phyloP scores from a whole-genome alignment of 2,329 filamentous ascomycete genomes.

The Epichloe glyceriae region DNA sequence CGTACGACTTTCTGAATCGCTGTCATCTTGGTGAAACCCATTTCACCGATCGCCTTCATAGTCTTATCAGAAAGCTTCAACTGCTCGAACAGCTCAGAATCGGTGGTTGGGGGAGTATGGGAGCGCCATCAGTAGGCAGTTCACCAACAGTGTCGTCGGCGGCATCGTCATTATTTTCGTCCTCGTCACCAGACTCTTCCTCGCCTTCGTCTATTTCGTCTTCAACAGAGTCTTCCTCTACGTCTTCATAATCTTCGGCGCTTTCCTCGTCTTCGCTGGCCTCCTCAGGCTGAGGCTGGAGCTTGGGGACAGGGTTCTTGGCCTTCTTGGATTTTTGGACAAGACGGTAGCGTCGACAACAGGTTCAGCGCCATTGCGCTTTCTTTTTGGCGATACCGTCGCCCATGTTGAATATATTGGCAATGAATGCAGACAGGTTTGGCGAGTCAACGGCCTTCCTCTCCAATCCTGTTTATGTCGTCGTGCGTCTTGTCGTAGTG shows the following conservation, averaged over 20 bases:
- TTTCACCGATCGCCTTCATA: conserved; percentile 73
- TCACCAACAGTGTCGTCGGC: conserved; percentile 17
- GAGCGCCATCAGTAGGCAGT: conserved; percentile 25
- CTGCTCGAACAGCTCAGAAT: conserved; percentile 63
- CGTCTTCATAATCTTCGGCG: conserved; percentile 17
- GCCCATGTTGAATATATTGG: conserved; percentile 17
- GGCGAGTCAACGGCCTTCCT: neutral
- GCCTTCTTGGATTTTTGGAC: conserved; percentile 29
- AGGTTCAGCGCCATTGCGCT: conserved; percentile 23
- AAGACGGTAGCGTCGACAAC: conserved; percentile 10
- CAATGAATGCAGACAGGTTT: neutral
- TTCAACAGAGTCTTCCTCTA: conserved; percentile 10
- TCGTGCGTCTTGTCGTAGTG: neutral
- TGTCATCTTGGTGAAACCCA: conserved; percentile 94
- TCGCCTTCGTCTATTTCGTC: conserved; percentile 15
- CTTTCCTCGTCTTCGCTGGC: conserved; percentile 16
- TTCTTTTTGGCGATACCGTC: conserved; percentile 30
- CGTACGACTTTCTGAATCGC: conserved; percentile 65
- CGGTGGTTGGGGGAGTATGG: conserved; percentile 44
- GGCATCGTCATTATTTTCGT: conserved; percentile 12
- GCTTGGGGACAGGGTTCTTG: conserved; percentile 21
- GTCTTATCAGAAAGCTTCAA: conserved; percentile 80
- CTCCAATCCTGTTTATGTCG: neutral
- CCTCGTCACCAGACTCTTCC: conserved; percentile 11
- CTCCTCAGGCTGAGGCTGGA: conserved; percentile 16